Evolutionary conservation across 177 flowering plant genomes (phyloP).

Genomic region (Telopea speciosissima): DNA sequence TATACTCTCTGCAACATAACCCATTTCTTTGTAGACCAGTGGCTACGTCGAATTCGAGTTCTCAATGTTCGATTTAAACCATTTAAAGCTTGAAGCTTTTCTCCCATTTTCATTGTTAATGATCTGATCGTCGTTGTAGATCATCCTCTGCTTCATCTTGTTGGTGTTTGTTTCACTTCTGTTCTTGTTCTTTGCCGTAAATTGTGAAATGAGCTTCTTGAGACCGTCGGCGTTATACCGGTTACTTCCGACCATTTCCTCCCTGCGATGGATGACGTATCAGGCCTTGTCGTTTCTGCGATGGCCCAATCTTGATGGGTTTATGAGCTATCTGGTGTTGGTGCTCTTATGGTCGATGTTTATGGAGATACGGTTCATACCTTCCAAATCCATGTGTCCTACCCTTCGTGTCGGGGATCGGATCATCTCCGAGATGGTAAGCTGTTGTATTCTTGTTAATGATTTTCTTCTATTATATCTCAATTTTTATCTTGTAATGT

Average conservation of each 20-base stretch:
- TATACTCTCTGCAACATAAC: slow-evolving; percentile 10
- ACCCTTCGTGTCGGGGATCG: slow-evolving; percentile 43
- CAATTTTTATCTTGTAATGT: background rate
- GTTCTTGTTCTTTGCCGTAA: no score
- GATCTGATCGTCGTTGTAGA: background rate
- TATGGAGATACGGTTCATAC: slow-evolving; percentile 35
- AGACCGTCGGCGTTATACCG: slow-evolving; percentile 21
- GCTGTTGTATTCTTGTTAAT: background rate
- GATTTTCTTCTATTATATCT: background rate
- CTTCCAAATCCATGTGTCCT: slow-evolving; percentile 48
- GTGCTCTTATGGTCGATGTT: slow-evolving; percentile 34
- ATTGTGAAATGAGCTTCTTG: slow-evolving; percentile 29
- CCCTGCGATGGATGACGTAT: slow-evolving; percentile 37
- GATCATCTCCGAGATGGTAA: slow-evolving; percentile 39
- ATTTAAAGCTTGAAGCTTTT: slow-evolving; percentile 9
- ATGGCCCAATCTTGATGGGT: slow-evolving; percentile 32
- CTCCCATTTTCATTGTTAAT: background rate
- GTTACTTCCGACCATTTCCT: slow-evolving; percentile 13
- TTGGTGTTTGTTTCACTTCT: background rate
- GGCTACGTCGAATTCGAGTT: slow-evolving; percentile 18
- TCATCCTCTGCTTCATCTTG: background rate
- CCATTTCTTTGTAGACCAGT: slow-evolving; percentile 13
- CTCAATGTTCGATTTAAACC: slow-evolving; percentile 15
- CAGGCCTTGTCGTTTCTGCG: slow-evolving; percentile 35
- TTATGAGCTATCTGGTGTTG: slow-evolving; percentile 25